Percentiles rank a stretch among this genome's conserved stretches.
Evolutionary conservation across 225 moss, liverwort and hornwort genomes (phyloP).

Genomic region (Pseudoscleropodium purum): DNA sequence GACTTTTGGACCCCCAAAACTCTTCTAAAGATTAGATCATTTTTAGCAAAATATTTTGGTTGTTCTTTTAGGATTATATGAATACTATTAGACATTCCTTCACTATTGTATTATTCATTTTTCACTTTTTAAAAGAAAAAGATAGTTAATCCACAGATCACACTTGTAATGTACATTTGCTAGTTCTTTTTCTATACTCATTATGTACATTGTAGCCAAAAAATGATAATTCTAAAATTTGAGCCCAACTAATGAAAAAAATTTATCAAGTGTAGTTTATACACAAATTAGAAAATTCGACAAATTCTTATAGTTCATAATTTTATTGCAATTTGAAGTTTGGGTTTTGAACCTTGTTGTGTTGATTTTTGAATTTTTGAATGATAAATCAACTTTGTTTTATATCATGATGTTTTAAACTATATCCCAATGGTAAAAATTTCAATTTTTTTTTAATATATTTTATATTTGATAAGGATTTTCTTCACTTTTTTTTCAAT

Average conservation of each 20-base stretch:
- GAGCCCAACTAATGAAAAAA: not conserved
- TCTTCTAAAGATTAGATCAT: too few relatives aligned
- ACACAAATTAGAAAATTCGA: not conserved
- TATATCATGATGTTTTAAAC: not conserved
- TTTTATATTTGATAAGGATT: not conserved
- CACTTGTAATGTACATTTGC: not conserved
- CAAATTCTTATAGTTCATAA: not conserved
- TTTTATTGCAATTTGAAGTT: not conserved
- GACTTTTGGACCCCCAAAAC: too few relatives aligned
- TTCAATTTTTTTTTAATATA: not conserved
- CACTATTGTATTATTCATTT: not conserved
- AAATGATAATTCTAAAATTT: not conserved
- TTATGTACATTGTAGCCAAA: not conserved
- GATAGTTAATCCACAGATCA: not conserved
- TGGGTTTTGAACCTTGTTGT: rapidly evolving
- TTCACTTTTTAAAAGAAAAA: not conserved
- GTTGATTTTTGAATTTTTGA: not conserved
- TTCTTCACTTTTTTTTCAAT: not conserved
- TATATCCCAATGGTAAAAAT: too few relatives aligned
- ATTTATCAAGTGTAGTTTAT: not conserved
- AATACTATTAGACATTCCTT: not conserved
- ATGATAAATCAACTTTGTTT: not conserved
- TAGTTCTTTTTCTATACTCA: rapidly evolving
- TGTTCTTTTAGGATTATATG: rapidly evolving
- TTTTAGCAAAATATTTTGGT: too few relatives aligned